A percentile compares a stretch with the other conserved stretches of the same genome.
Evolutionary conservation across 192 early-diverging fungal species (phyloP).

Genomic region (Geranomyces michiganensis): DNA sequence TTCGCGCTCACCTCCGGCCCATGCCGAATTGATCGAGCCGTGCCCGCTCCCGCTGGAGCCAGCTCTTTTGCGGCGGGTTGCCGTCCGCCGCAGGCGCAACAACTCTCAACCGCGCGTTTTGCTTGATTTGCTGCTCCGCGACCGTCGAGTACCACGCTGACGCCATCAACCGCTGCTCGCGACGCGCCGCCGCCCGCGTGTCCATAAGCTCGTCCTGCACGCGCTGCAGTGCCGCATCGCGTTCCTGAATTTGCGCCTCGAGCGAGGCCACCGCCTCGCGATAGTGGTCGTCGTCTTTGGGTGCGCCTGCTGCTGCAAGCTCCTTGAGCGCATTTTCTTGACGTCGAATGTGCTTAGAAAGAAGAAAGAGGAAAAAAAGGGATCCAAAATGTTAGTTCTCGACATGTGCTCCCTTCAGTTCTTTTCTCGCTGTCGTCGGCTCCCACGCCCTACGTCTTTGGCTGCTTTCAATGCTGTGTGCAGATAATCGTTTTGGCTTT

Average conservation of each 20-base stretch:
- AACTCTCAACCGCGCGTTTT: conserved; percentile 37
- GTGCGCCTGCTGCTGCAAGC: background rate
- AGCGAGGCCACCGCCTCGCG: conserved; percentile 50
- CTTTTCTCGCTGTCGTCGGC: too few relatives aligned
- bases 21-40: conserved; percentile 17
- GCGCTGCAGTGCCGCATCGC: conserved; percentile 41
- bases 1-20: background rate
- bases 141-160: conserved; percentile 78
- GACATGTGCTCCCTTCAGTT: too few relatives aligned
- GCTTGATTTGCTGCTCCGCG: conserved; percentile 53
- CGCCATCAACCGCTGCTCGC: conserved; percentile 78
- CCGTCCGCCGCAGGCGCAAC: background rate
- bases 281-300: conserved; percentile 41
- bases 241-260: conserved; percentile 35
- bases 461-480: conserved; percentile 52
- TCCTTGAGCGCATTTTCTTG: conserved; percentile 56
- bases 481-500: conserved; percentile 48
- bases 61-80: conserved; percentile 19
- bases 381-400: background rate
- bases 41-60: conserved; percentile 17
- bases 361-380: background rate
- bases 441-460: conserved; percentile 51
- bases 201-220: conserved; percentile 70
- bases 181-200: conserved; percentile 66
- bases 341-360: conserved; percentile 40